Evolutionary conservation across 208 protist species (phyloP), one percentile per base, ranked within the genome.

Genomic region (Zelonia costaricensis): DNA sequence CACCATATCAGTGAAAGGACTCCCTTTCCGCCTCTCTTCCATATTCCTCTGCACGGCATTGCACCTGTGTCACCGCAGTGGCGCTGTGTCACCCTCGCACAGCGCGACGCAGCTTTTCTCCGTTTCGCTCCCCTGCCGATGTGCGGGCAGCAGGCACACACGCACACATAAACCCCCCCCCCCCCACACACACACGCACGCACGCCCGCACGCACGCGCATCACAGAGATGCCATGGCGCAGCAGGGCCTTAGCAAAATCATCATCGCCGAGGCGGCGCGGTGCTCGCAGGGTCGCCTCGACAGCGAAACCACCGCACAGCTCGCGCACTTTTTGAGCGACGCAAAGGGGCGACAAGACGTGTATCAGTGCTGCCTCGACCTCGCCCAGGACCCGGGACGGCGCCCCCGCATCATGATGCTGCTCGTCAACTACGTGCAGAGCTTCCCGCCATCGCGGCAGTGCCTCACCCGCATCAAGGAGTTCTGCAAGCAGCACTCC

Each of bases 361-460:
- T 86, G 18, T 94, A 88, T 65, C 55, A 79, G 31, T 88, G 80
- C 47, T 91, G 84, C 44, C 69, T 91, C 18, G 80, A 89, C 23
- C 39, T 89, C 3, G 56, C 78, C 27, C 71, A 77, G 27, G 82
- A 94, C 48, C 59, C 80, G 10, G 76, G 88, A 18, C 70, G 84
- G 15, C 65, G 82, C n/a, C 61, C 72, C 20, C 61, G 68, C 44
- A 71, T 94, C 42, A 80, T 80, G 40, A 68, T 80, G 55, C 69
- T 94, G n/a, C 62, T 93, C 39, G 58, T 86, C 20, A 75, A 78
- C 54, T 82, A 76, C 56, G 65, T 91, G 1, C 76, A 76, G 22
- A 83, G 81, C 47, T 91, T 94, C 48, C 87, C 83, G 9, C 84
- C 87, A 0, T 91, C 82, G 10, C 60, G 70, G 42, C 28, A 72